phyloP scores from a whole-genome alignment of 345 rosid genomes.

The Aegle marmelos region DNA sequence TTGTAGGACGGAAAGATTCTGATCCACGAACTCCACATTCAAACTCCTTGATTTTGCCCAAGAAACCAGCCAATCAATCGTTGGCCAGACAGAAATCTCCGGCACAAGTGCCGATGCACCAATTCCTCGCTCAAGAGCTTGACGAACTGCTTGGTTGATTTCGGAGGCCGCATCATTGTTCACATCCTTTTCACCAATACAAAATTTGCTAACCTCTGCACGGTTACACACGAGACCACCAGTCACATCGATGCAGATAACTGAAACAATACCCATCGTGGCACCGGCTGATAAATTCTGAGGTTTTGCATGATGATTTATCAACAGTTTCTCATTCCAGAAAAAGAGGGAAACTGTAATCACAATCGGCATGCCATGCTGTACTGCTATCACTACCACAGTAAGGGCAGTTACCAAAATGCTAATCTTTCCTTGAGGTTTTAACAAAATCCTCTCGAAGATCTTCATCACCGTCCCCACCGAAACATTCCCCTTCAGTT shows the following conservation, averaged over 20 bases:
- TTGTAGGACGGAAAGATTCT: not conserved
- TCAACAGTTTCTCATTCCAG: conserved; percentile 6
- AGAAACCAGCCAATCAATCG: not conserved
- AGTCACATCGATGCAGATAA: conserved; percentile 18
- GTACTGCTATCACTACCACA: conserved; percentile 7
- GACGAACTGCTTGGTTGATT: conserved; percentile 9
- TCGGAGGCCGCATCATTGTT: not conserved
- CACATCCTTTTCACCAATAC: conserved; percentile 12
- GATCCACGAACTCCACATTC: conserved; percentile 6
- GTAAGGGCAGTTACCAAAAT: conserved; percentile 14
- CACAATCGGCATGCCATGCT: conserved; percentile 19
- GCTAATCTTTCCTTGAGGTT: conserved; percentile 19
- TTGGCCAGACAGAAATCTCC: not conserved
- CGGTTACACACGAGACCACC: conserved; percentile 2
- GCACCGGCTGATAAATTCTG: conserved; percentile 28
- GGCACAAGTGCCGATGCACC: conserved; percentile 3
- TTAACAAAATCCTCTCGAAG: conserved; percentile 13
- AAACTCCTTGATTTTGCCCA: conserved; percentile 19
- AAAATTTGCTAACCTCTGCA: conserved; percentile 10
- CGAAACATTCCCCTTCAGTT: conserved; percentile 17
- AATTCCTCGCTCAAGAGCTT: conserved; percentile 19
- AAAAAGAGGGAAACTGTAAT: conserved; percentile 2
- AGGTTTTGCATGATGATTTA: not conserved
- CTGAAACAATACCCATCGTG: conserved; percentile 25
- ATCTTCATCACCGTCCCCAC: conserved; percentile 1